Conservation (phyloP, 1,139 yeast genomes). For the Pichia sp. region DNA sequence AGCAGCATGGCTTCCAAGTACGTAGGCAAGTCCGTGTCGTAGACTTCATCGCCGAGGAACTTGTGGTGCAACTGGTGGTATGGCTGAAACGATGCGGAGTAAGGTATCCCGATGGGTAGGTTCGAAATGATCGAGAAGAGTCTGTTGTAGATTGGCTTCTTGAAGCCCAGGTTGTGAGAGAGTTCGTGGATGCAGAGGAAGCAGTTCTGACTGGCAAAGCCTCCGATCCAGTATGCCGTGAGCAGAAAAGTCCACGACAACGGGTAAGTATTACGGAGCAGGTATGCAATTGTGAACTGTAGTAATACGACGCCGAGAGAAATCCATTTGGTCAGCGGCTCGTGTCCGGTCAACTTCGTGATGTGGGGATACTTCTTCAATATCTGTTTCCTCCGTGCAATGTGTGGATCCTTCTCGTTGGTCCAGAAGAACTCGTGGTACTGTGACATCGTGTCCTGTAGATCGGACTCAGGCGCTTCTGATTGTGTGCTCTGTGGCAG, state of each 20-base stretch:
- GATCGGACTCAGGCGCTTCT: not conserved
- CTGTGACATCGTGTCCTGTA: conserved; percentile 8
- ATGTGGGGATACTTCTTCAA: conserved; percentile 76
- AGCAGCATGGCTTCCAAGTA: conserved; percentile 66
- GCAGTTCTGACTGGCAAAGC: conserved; percentile 77
- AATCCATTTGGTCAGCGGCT: conserved; percentile 78
- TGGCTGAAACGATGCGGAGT: conserved; percentile 86
- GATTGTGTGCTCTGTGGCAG: not conserved
- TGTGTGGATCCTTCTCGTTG: conserved; percentile 75
- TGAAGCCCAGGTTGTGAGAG: conserved; percentile 82
- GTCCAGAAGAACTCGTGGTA: conserved; percentile 76
- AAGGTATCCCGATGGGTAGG: conserved; percentile 85
- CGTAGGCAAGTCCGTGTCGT: conserved; percentile 88
- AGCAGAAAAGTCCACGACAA: conserved; percentile 53
- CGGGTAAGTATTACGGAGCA: conserved; percentile 53
- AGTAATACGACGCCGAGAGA: conserved; percentile 58
- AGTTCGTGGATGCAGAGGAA: conserved; percentile 87
- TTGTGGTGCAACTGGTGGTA: conserved; percentile 91
- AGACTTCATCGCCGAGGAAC: conserved; percentile 78
- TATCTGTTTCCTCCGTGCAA: conserved; percentile 66
- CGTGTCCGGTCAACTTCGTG: conserved; percentile 76
- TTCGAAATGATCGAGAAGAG: conserved; percentile 74
- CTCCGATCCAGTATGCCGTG: conserved; percentile 75
- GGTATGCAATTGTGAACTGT: conserved; percentile 61
- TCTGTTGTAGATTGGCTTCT: conserved; percentile 70